These are phyloP conservation scores for Scenedesmus sp. DNA, from an alignment of 163 green algal genomes.

Conservation along the genomic window DNA sequence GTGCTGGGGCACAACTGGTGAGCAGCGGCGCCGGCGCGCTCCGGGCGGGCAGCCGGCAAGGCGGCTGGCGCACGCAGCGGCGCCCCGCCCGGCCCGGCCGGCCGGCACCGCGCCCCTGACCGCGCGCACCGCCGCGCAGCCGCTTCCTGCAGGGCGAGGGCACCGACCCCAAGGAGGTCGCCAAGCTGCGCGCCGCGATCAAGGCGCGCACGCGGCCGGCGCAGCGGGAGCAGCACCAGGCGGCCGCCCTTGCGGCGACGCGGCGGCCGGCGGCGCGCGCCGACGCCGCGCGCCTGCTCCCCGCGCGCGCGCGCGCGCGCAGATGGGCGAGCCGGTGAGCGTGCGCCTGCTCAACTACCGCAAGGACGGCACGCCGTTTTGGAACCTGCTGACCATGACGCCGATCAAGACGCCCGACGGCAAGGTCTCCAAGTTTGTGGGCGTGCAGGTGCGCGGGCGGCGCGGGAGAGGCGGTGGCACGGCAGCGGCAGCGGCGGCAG, in stretches of 20 bases:
- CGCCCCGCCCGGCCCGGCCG: too few species aligned
- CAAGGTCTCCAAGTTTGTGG: conserved; percentile 92
- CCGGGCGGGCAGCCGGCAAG: background rate
- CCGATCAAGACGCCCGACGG: conserved; percentile 90
- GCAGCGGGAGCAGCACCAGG: conserved; percentile 33
- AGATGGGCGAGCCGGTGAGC: conserved; percentile 7
- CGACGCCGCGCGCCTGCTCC: too few species aligned
- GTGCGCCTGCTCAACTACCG: conserved; percentile 94
- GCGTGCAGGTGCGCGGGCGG: conserved; percentile 77
- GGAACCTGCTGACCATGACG: conserved; percentile 97
- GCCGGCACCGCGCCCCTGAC: too few species aligned
- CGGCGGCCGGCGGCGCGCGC: too few species aligned
- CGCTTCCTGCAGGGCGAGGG: conserved; percentile 93
- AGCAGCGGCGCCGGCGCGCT: background rate
- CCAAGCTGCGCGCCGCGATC: conserved; percentile 82
- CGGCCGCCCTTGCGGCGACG: too few species aligned
- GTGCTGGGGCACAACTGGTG: conserved; percentile 95
- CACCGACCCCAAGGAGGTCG: conserved; percentile 88
- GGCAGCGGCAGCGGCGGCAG: background rate
- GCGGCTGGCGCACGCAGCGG: too few species aligned
- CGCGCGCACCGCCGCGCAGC: conserved; percentile 49
- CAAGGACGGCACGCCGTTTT: conserved; percentile 94
- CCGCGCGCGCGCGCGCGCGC: too few species aligned
- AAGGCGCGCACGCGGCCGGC: conserved; percentile 55
- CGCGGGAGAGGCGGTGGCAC: background rate